These are phyloP conservation scores for Penicillium subrubescens DNA, from an alignment of 495 filamentous ascomycete genomes.

Conservation along the genomic window DNA sequence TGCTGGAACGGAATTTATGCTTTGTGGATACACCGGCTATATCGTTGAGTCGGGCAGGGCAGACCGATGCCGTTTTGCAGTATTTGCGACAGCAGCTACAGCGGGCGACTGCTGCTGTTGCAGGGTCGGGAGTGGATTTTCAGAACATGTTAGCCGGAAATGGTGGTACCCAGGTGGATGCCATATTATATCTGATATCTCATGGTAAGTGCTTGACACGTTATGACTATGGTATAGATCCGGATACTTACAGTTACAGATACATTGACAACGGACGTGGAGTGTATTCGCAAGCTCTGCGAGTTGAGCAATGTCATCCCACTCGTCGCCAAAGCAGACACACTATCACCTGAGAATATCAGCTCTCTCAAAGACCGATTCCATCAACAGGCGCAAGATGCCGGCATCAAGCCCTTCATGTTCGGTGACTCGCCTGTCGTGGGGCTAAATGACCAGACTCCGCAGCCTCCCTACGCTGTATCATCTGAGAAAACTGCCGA, in stretches of 20 bases:
- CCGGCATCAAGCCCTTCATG: conserved; percentile 68
- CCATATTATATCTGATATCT: conserved; percentile 78
- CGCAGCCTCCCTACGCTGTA: conserved; percentile 67
- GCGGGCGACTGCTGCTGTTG: conserved; percentile 60
- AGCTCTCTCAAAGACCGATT: conserved; percentile 58
- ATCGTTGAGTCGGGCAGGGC: conserved; percentile 63
- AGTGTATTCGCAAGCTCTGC: conserved; percentile 73
- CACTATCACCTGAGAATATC: conserved; percentile 61
- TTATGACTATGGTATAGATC: background rate
- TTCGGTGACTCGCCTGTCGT: conserved; percentile 52
- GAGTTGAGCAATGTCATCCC: conserved; percentile 87
- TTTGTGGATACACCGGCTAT: conserved; percentile 93
- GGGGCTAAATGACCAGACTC: conserved; percentile 27
- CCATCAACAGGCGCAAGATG: conserved; percentile 56
- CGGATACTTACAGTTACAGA: conserved; percentile 43
- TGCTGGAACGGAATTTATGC: conserved; percentile 90
- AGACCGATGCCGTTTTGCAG: conserved; percentile 67
- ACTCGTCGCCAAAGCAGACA: conserved; percentile 78
- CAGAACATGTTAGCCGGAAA: conserved; percentile 79
- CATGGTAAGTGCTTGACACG: conserved; percentile 53
- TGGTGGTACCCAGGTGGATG: conserved; percentile 87
- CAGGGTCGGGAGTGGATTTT: conserved; percentile 70
- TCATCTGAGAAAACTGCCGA: conserved; percentile 79
- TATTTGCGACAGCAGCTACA: conserved; percentile 78
- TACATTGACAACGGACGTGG: conserved; percentile 71